phyloP scores from a whole-genome alignment of 768 basidiomycete species.

The Naganishia friedmannii region DNA sequence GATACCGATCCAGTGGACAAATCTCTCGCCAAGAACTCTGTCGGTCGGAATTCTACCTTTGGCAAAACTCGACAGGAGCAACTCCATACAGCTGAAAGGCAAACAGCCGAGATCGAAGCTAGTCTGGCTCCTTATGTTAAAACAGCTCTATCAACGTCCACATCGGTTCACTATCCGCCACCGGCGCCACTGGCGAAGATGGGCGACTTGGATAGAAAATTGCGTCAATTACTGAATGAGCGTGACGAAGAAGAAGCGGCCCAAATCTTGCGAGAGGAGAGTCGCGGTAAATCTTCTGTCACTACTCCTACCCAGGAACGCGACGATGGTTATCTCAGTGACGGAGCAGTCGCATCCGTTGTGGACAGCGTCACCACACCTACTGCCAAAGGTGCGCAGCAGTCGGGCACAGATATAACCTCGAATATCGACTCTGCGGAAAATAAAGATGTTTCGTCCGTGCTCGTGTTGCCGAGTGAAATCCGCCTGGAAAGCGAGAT shows the following conservation, averaged over 20 bases:
- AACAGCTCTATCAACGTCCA: constrained; percentile 90
- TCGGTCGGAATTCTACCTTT: constrained; percentile 8
- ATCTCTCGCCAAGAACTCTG: neutral
- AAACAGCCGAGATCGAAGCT: constrained; percentile 32
- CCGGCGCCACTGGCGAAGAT: constrained; percentile 83
- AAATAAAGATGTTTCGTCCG: neutral
- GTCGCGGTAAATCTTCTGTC: constrained; percentile 47
- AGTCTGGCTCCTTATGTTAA: constrained; percentile 71
- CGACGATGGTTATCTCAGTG: neutral
- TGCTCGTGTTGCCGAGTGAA: constrained; percentile 52
- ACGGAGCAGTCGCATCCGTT: neutral
- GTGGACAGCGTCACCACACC: neutral
- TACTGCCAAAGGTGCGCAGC: neutral
- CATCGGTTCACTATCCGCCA: constrained; percentile 84
- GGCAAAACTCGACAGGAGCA: constrained; percentile 14
- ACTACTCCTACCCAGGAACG: constrained; percentile 5
- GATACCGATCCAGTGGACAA: constrained; percentile 33
- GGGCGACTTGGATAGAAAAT: constrained; percentile 78
- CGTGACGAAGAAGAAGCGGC: constrained; percentile 77
- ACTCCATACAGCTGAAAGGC: constrained; percentile 17
- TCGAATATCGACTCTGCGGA: neutral
- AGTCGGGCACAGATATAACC: neutral
- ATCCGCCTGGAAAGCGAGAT: constrained; percentile 72
- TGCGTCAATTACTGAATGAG: constrained; percentile 65
- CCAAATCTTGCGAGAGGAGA: constrained; percentile 65